A percentile compares a stretch with the other conserved stretches of the same genome.
Conservation (phyloP, 179 eudicot genomes). For the Silene noctiflora region DNA sequence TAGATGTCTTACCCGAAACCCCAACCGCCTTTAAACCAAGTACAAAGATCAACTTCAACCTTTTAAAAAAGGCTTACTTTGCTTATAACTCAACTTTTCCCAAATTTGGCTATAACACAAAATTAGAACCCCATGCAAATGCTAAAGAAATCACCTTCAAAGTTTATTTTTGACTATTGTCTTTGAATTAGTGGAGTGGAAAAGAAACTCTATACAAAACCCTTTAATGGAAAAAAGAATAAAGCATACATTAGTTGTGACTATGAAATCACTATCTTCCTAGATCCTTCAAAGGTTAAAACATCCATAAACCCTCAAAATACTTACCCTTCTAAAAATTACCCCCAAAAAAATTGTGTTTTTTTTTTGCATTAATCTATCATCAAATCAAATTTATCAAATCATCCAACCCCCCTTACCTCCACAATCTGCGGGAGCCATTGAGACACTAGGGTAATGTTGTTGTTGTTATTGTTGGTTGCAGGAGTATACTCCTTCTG, state of each 20-base stretch:
- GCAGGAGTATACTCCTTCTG: no score
- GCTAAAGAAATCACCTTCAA: conserved; percentile 26
- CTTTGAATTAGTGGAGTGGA: conserved; percentile 30
- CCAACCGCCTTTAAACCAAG: conserved; percentile 20
- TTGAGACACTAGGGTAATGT: no score
- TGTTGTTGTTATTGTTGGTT: no score
- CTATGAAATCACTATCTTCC: conserved; percentile 28
- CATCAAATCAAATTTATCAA: conserved; percentile 11
- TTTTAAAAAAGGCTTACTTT: conserved; percentile 19
- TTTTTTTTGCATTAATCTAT: background rate
- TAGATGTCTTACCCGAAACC: conserved; percentile 20
- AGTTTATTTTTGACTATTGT: conserved; percentile 22
- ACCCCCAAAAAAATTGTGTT: background rate
- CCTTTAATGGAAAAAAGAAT: conserved; percentile 35
- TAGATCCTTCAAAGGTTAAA: conserved; percentile 2
- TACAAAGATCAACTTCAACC: conserved; percentile 30
- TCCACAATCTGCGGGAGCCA: background rate
- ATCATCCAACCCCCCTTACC: no score
- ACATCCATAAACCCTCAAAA: background rate
- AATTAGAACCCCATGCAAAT: conserved; percentile 23
- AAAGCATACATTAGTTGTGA: conserved; percentile 31
- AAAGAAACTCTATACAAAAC: conserved; percentile 31
- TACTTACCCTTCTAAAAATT: no score
- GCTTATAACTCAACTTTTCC: conserved; percentile 26
- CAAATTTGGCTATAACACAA: conserved; percentile 35